Percentiles rank a stretch among this genome's conserved stretches.
phyloP scores from a whole-genome alignment of 78 protist genomes.

The Planoprotostelium fungivorum region DNA sequence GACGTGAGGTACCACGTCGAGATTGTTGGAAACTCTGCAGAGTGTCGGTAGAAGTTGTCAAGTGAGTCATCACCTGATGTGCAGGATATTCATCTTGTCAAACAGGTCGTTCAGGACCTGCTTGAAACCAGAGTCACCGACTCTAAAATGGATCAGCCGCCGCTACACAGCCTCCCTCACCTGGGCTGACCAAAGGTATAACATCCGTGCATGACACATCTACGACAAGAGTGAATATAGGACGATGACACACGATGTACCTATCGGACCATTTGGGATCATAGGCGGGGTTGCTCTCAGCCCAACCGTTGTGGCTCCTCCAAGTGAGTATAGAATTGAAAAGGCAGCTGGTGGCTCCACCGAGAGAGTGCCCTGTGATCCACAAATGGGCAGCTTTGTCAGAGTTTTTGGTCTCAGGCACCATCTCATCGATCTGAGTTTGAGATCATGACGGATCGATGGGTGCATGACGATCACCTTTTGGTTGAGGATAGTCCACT shows the following conservation, averaged over 20 bases:
- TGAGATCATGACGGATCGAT: too few species aligned
- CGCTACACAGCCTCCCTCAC: too few species aligned
- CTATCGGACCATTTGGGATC: not conserved
- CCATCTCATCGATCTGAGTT: too few species aligned
- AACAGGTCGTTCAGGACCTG: not conserved
- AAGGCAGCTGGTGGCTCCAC: not conserved
- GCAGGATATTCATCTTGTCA: not conserved
- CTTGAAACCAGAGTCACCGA: not conserved
- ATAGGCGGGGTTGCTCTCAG: not conserved
- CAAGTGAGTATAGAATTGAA: not conserved
- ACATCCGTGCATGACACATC: not conserved
- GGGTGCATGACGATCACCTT: not conserved
- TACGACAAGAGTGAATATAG: not conserved
- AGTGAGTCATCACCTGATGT: not conserved
- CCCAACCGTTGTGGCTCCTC: not conserved
- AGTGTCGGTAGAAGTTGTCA: not conserved
- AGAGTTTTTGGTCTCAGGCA: too few species aligned
- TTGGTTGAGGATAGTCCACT: too few species aligned
- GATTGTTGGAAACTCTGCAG: not conserved
- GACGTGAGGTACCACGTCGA: not conserved
- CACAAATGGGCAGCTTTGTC: not conserved
- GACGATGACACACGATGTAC: not conserved
- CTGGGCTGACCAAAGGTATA: not conserved
- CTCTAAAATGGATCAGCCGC: too few species aligned
- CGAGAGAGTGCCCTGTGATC: not conserved